phyloP scores from a whole-genome alignment of 164 flowering plant species.

The Nymphaea colorata region DNA sequence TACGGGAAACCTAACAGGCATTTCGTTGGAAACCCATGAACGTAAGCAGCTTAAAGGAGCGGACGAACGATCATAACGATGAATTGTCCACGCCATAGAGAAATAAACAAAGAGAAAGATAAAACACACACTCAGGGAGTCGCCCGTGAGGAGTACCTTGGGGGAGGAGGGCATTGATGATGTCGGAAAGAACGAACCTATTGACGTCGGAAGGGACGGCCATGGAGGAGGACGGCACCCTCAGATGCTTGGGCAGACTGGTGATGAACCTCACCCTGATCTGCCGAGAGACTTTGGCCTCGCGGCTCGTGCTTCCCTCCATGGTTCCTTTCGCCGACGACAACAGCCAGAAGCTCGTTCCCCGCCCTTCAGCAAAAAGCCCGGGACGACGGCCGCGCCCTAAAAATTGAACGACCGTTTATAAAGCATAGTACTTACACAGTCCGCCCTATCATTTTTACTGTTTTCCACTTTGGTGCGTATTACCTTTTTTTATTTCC shows the following conservation, averaged over 20 bases:
- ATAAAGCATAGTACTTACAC: too few relatives aligned
- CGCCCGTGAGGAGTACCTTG: conserved; percentile 21
- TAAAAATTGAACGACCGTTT: too few relatives aligned
- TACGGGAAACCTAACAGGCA: too few relatives aligned
- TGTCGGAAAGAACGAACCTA: conserved; percentile 58
- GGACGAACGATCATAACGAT: too few relatives aligned
- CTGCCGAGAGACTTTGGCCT: conserved; percentile 25
- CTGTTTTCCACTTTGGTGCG: too few relatives aligned
- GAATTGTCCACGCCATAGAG: not conserved
- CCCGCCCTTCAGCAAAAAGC: too few relatives aligned
- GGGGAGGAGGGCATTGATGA: conserved; percentile 63
- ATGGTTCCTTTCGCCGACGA: not conserved
- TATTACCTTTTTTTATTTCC: too few relatives aligned
- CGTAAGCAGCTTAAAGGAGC: too few relatives aligned
- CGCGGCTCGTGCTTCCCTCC: conserved; percentile 1
- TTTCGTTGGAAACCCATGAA: too few relatives aligned
- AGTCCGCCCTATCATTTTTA: too few relatives aligned
- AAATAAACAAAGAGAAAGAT: not conserved
- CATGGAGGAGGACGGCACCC: conserved; percentile 46
- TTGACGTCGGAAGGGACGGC: conserved; percentile 67
- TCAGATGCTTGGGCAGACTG: conserved; percentile 49
- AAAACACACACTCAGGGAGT: not conserved
- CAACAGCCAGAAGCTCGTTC: not conserved
- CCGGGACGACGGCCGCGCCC: too few relatives aligned
- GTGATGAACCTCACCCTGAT: conserved; percentile 80